Conservation (phyloP, 129 eudicot genomes). For the Helichrysum umbraculigerum region DNA sequence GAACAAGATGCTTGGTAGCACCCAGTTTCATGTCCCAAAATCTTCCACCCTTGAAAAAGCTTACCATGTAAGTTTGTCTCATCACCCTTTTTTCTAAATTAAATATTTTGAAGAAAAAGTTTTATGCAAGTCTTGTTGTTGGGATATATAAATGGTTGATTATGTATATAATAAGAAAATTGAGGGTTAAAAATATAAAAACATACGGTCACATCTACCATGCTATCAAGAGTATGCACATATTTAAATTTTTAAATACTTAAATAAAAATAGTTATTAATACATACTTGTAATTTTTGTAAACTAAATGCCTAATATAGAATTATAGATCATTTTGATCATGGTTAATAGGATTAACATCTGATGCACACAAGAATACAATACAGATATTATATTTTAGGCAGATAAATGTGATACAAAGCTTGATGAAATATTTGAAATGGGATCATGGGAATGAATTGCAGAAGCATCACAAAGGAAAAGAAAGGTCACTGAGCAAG, state of each 20-base stretch:
- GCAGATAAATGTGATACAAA: slow-evolving; percentile 34
- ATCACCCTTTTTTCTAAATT: not conserved
- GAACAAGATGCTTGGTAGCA: slow-evolving; percentile 65
- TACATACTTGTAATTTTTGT: not conserved
- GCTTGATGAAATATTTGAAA: slow-evolving; percentile 40
- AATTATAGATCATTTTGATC: not conserved
- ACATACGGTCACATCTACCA: no score
- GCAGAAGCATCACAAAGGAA: slow-evolving; percentile 72
- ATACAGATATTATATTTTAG: slow-evolving; percentile 32
- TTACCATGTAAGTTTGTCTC: slow-evolving; percentile 50
- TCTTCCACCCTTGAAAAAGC: slow-evolving; percentile 48
- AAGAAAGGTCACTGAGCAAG: slow-evolving; percentile 57
- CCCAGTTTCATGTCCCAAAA: slow-evolving; percentile 69
- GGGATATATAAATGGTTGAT: no score
- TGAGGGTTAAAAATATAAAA: no score
- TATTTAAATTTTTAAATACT: no score
- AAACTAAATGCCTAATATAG: not conserved
- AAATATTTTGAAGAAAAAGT: not conserved
- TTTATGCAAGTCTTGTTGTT: no score
- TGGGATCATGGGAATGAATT: slow-evolving; percentile 40
- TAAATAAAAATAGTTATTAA: not conserved
- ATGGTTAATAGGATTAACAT: not conserved
- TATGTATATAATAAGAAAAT: no score
- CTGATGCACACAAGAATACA: slow-evolving; percentile 20
- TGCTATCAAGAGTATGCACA: no score